Conservation (phyloP, 371 early-diverging fungal species). For the Capillidium heterosporum region DNA sequence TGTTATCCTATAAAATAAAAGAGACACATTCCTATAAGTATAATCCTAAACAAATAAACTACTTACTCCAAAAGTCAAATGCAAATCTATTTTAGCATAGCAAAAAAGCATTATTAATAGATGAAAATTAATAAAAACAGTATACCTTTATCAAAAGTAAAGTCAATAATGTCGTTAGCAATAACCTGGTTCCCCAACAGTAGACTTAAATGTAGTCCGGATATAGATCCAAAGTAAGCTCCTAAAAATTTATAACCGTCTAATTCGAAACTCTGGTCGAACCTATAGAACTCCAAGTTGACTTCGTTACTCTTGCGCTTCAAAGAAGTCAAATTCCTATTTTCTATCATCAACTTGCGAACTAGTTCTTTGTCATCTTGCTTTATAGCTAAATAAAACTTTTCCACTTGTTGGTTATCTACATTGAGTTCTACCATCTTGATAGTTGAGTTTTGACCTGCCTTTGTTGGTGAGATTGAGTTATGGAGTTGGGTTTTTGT, state of each 20-base stretch:
- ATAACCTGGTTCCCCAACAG: constrained; percentile 29
- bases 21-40: background rate
- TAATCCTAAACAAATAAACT: background rate
- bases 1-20: constrained; percentile 11
- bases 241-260: constrained; percentile 19
- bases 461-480: no score
- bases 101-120: background rate
- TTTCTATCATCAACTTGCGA: background rate
- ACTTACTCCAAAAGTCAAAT: constrained; percentile 24
- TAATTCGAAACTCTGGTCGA: constrained; percentile 13
- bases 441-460: no score
- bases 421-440: background rate
- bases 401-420: background rate
- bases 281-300: constrained; percentile 2
- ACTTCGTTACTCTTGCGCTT: background rate
- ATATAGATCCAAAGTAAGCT: constrained; percentile 19
- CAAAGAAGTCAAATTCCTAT: background rate
- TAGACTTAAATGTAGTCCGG: constrained; percentile 34
- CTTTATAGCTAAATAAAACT: background rate
- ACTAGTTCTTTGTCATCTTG: background rate
- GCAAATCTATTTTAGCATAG: constrained; percentile 15
- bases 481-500: no score
- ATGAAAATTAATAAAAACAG: background rate
- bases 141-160: constrained; percentile 32
- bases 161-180: constrained; percentile 41